Evolutionary conservation across 441 rosid species (phyloP).

Genomic region (Capsella rubella): DNA sequence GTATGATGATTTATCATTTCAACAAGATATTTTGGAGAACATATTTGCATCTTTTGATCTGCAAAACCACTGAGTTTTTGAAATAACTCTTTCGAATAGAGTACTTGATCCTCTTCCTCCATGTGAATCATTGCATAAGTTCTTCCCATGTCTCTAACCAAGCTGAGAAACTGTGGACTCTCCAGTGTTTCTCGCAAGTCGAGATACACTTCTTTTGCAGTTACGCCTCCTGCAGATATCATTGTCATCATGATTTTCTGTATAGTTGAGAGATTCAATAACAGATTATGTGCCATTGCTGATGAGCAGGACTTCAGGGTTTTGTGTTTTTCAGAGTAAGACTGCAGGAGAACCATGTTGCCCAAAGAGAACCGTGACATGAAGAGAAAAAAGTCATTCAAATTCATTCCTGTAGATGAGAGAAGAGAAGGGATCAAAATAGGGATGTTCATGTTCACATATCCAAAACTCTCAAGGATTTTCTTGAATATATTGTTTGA

Average conservation of each 20-base stretch:
- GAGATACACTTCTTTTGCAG: conserved; percentile 48
- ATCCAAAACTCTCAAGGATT: conserved; percentile 1
- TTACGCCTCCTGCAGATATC: conserved; percentile 53
- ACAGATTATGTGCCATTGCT: conserved; percentile 50
- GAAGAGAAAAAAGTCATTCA: conserved; percentile 71
- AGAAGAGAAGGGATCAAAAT: conserved; percentile 8
- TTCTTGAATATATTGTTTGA: background rate
- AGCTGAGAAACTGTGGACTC: conserved; percentile 60
- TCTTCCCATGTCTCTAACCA: conserved; percentile 55
- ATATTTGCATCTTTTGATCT: conserved; percentile 44
- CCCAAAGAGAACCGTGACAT: conserved; percentile 67
- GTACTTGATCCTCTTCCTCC: conserved; percentile 37
- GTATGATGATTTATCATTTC: conserved; percentile 48
- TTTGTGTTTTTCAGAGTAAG: conserved; percentile 25
- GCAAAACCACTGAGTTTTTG: conserved; percentile 41
- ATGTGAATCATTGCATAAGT: conserved; percentile 56
- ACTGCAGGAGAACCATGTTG: conserved; percentile 53
- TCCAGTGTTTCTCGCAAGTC: conserved; percentile 54
- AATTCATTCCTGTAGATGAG: conserved; percentile 79
- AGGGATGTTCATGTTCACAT: background rate
- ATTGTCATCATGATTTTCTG: conserved; percentile 56
- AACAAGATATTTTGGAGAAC: conserved; percentile 58
- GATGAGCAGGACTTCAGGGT: conserved; percentile 46
- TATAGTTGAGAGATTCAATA: conserved; percentile 59
- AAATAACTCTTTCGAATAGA: conserved; percentile 41